These are phyloP conservation scores for Veloboletus limbatus DNA, from an alignment of 1,284 basidiomycete genomes.

Conservation along the genomic window DNA sequence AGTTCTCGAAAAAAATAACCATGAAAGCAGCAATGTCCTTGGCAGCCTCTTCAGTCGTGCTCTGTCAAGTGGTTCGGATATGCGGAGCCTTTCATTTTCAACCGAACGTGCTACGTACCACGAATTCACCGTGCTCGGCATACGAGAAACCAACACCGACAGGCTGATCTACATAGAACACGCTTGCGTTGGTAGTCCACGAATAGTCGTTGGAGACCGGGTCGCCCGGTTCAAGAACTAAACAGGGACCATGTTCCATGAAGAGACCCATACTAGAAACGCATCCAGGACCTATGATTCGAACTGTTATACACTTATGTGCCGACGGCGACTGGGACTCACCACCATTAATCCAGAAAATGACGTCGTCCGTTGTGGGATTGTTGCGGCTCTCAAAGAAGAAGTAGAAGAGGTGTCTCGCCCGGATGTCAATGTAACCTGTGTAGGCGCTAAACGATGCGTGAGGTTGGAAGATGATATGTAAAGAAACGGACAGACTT, in stretches of 20 bases:
- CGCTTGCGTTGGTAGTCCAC: constrained; percentile 58
- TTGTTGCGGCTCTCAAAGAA: constrained; percentile 77
- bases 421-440: constrained; percentile 61
- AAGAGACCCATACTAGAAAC: constrained; percentile 10
- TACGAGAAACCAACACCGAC: constrained; percentile 68
- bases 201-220: constrained; percentile 46
- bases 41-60: constrained; percentile 57
- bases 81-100: background rate
- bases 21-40: constrained; percentile 61
- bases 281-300: constrained; percentile 13
- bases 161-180: constrained; percentile 65
- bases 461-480: background rate
- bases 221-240: constrained; percentile 28
- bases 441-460: constrained; percentile 47
- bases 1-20: constrained; percentile 61
- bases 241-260: constrained; percentile 37
- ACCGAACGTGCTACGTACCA: constrained; percentile 31
- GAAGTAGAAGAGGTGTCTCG: constrained; percentile 75
- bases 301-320: background rate
- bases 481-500: constrained; percentile 20
- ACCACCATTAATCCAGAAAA: constrained; percentile 67
- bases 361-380: constrained; percentile 60
- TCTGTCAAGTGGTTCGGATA: constrained; percentile 5
- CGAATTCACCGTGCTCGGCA: constrained; percentile 53
- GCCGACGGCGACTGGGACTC: background rate